Evolutionary conservation across 2,329 filamentous ascomycete genomes (phyloP).

Genomic region (Dryadomyces quercivorus): DNA sequence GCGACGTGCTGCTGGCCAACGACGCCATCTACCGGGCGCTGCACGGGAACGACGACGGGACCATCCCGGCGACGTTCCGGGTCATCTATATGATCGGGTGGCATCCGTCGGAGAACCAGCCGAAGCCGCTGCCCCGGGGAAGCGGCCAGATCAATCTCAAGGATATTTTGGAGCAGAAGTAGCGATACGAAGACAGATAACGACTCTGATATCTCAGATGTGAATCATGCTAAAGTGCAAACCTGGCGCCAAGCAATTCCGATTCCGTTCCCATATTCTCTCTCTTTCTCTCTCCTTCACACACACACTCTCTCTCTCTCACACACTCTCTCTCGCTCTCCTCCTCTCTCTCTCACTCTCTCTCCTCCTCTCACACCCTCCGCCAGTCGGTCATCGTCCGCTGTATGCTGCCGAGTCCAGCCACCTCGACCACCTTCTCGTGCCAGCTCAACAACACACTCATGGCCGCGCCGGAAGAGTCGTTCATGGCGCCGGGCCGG

Average conservation of each 20-base stretch:
- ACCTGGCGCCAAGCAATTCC: not conserved
- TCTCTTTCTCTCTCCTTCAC: not conserved
- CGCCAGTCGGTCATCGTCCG: slow-evolving; percentile 94
- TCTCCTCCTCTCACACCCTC: slow-evolving; percentile 50
- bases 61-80: slow-evolving; percentile 80
- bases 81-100: slow-evolving; percentile 99
- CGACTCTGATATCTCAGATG: too few species aligned
- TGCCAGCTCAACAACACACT: slow-evolving; percentile 97
- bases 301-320: too few species aligned
- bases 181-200: too few species aligned
- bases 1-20: slow-evolving; percentile 76
- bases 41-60: slow-evolving; percentile 69
- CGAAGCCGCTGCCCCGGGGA: slow-evolving; percentile 68
- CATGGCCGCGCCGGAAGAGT: slow-evolving; percentile 78
- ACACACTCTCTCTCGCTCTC: not conserved
- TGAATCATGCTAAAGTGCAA: too few species aligned
- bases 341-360: too few species aligned
- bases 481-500: slow-evolving; percentile 39
- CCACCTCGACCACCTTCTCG: slow-evolving; percentile 93
- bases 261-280: too few species aligned
- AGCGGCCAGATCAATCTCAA: slow-evolving; percentile 82
- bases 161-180: slow-evolving; percentile 52
- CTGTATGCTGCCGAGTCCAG: slow-evolving; percentile 81
- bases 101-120: slow-evolving; percentile 73
- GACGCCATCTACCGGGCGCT: slow-evolving; percentile 82